These are phyloP conservation scores for Psilocybe sp. DNA, from an alignment of 768 basidiomycete genomes.

Conservation along the genomic window DNA sequence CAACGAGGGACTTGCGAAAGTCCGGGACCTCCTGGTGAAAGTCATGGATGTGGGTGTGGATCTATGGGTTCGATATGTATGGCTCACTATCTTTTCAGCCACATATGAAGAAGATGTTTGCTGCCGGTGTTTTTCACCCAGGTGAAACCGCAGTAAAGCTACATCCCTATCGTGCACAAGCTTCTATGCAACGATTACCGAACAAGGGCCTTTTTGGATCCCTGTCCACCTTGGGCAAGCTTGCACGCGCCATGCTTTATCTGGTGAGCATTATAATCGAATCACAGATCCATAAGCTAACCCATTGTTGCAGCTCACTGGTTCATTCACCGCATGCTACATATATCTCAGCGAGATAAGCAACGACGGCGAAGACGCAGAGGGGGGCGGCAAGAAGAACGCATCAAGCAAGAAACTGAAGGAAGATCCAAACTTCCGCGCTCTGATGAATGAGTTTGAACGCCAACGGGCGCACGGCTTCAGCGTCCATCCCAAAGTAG, in stretches of 20 bases:
- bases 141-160: constrained; percentile 56
- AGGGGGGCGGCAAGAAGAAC: constrained; percentile 34
- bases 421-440: constrained; percentile 59
- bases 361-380: constrained; percentile 27
- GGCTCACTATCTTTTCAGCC: constrained; percentile 18
- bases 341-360: constrained; percentile 52
- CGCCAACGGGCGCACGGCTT: constrained; percentile 53
- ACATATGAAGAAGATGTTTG: constrained; percentile 29
- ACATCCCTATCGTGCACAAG: constrained; percentile 62
- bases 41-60: constrained; percentile 66
- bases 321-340: constrained; percentile 78
- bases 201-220: constrained; percentile 46
- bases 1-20: constrained; percentile 58
- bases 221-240: constrained; percentile 46
- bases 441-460: constrained; percentile 67
- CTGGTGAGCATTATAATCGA: constrained; percentile 50
- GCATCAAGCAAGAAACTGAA: constrained; percentile 43
- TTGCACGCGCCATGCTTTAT: constrained; percentile 87
- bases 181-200: constrained; percentile 35
- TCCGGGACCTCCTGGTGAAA: constrained; percentile 65
- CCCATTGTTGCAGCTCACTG: constrained; percentile 60
- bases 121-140: constrained; percentile 42
- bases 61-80: background rate
- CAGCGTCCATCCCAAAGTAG: constrained; percentile 88
- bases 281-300: background rate